Evolutionary conservation across 371 early-diverging fungal genomes (phyloP), one percentile per base, ranked within the genome.

Genomic region (Entomophthora muscae): DNA sequence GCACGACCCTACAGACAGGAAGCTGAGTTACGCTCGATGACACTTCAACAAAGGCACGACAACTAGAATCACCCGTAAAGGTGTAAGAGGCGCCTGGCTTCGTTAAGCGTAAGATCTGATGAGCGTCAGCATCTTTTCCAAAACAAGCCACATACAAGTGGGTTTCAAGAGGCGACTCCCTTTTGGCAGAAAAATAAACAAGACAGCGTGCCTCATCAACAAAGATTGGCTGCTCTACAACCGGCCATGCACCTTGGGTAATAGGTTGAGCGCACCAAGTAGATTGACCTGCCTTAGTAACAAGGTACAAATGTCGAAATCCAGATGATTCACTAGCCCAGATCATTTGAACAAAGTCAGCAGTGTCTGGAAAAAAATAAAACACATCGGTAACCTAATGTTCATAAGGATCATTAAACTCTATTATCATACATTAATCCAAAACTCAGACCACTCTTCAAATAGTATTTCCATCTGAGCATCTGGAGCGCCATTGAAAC

Each of bases 161-260:
- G 0, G 74, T 64, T 66, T 88, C 88, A 1, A 86, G 65, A 0
- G 84, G 82, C 0, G 80, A 76, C 52, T 86, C 85, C 28, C 71
- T 70, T 54, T 81, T 84, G 2, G 79, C 90, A 26, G 72, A 76
- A 63, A 87, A 87, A 66, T 83, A 90, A 10, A 88, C 84, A 1
- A 84, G 73, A 13, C 74, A 61, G 1, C 78, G 66, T 7, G 55
- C 27, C 30, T 75, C 74, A 64, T 90, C 90, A 3, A 88, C 83
- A 63, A 68, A 76, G 52, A 88, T 71, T 0, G 78, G 77, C 61
- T 71, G 66, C 66, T 87, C 86, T 7, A 76, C 64, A 5, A 71
- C 69, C 24, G 80, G 77, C 76, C 83, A 83, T 12, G 72, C 67
- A 0, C 83, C 83, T 26, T 76, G 71, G 7, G 69, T 69, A 24